These are phyloP conservation scores for Trichoderma endophyticum DNA, from an alignment of 2,329 filamentous ascomycete species.

Conservation along the genomic window DNA sequence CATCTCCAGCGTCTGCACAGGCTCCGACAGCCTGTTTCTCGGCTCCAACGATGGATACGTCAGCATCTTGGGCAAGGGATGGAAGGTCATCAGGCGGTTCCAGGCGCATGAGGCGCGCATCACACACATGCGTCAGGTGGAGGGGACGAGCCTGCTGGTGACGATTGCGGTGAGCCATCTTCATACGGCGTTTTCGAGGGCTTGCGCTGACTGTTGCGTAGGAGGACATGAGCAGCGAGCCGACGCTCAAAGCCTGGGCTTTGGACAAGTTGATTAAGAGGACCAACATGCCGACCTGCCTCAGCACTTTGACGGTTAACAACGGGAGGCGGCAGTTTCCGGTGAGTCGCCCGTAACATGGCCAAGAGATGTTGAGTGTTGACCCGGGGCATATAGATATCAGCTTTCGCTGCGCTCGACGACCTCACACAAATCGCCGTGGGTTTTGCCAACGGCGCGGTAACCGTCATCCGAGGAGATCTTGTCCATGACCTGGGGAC, in stretches of 20 bases:
- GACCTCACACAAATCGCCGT: slow-evolving; percentile 91
- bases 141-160: slow-evolving; percentile 79
- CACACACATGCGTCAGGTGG: slow-evolving; percentile 88
- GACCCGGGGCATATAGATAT: slow-evolving; percentile 55
- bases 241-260: slow-evolving; percentile 94
- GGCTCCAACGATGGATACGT: slow-evolving; percentile 82
- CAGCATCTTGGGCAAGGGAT: slow-evolving; percentile 80
- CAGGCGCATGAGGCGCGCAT: slow-evolving; percentile 79
- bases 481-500: slow-evolving; percentile 93
- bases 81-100: slow-evolving; percentile 85
- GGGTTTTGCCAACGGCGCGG: slow-evolving; percentile 91
- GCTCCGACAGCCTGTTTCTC: slow-evolving; percentile 85
- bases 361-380: not conserved
- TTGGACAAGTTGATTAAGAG: slow-evolving; percentile 93
- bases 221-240: slow-evolving; percentile 85
- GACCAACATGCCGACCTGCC: slow-evolving; percentile 81
- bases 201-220: slow-evolving; percentile 30
- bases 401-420: slow-evolving; percentile 80
- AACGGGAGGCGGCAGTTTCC: slow-evolving; percentile 92
- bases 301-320: slow-evolving; percentile 80
- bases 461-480: slow-evolving; percentile 90
- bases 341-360: slow-evolving; percentile 45
- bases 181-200: not conserved
- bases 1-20: slow-evolving; percentile 78
- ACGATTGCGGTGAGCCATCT: slow-evolving; percentile 62